These are phyloP conservation scores for Aphanomyces cochlioides DNA, from an alignment of 352 stramenopile genomes.

Conservation along the genomic window DNA sequence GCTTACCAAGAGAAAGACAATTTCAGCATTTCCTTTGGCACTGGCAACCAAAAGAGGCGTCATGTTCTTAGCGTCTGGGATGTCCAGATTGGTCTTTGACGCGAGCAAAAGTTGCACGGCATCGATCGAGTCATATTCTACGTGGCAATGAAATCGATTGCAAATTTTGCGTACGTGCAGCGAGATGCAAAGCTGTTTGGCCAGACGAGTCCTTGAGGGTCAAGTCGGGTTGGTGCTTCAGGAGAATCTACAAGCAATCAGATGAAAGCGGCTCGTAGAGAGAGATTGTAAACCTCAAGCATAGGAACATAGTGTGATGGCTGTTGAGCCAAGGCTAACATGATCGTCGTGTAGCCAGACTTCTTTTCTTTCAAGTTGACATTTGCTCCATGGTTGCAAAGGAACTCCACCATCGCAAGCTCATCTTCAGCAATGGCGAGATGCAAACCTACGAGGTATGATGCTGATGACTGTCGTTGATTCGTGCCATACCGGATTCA, in stretches of 20 bases:
- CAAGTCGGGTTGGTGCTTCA: slow-evolving; percentile 71
- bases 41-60: slow-evolving; percentile 62
- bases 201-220: slow-evolving; percentile 55
- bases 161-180: slow-evolving; percentile 42
- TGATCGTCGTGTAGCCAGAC: slow-evolving; percentile 66
- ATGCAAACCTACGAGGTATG: slow-evolving; percentile 48
- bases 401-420: slow-evolving; percentile 62
- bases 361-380: slow-evolving; percentile 77
- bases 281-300: slow-evolving; percentile 31
- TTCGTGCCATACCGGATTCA: slow-evolving; percentile 47
- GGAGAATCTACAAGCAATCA: slow-evolving; percentile 36
- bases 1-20: slow-evolving; percentile 51
- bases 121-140: slow-evolving; percentile 65
- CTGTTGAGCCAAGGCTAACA: slow-evolving; percentile 69
- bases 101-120: slow-evolving; percentile 55
- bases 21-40: slow-evolving; percentile 58
- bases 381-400: slow-evolving; percentile 60
- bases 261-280: neutral
- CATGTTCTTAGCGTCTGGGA: slow-evolving; percentile 66
- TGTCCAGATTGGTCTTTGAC: slow-evolving; percentile 61
- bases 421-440: slow-evolving; percentile 69
- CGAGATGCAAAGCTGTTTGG: slow-evolving; percentile 63
- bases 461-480: neutral
- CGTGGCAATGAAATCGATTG: neutral
- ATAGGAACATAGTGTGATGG: slow-evolving; percentile 62